Evolutionary conservation across 1,284 basidiomycete species (phyloP), one percentile per base, ranked within the genome.

Genomic region (Rhizopogon hawkerae): DNA sequence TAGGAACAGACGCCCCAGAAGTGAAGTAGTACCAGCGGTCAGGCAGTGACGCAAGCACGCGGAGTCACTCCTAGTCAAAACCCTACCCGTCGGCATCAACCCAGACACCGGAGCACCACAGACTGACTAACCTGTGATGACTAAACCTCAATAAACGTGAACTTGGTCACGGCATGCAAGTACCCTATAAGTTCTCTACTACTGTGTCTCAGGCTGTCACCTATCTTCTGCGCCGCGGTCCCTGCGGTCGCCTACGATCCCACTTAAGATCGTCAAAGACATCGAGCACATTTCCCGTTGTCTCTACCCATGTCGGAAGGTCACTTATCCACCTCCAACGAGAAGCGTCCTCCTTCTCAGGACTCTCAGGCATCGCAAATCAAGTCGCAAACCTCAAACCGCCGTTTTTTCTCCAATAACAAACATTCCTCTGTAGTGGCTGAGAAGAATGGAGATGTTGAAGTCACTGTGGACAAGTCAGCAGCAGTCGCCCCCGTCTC

Each of bases 381-480:
- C 10, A 24, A 13, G 35, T 6, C 36, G 11, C 26, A 35, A 48
- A 43, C 11, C 9, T 21, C 39, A 2, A 46, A 36, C 9, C 14
- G 11, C 14, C 14, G 37, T 4, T 41, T 50, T 29, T 41, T 50
- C 13, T 49, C 23, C 2, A 11, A n/a, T 9, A 50, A 50, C 7
- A 49, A 49, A 8, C 7, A 41, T 6, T 1, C 35, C 8, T 29
- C 49, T 1, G 3, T 2, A 3, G 13, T 9, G 10, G n/a, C 7
- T 9, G 43, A 29, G 43, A 23, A 31, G 24, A 24, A 48, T 48
- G 8, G 29, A 48, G 35, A 48, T 49, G 47, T 44, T 14, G 46
- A 16, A 10, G 1, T 42, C 18, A 35, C 37, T 14, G 31, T 47
- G 4, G 14, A 39, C 9, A 39, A 47, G 14, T 10, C 26, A 11